These are phyloP conservation scores for Periconia sp. DNA, from an alignment of 2,329 filamentous ascomycete genomes.

Conservation along the genomic window DNA sequence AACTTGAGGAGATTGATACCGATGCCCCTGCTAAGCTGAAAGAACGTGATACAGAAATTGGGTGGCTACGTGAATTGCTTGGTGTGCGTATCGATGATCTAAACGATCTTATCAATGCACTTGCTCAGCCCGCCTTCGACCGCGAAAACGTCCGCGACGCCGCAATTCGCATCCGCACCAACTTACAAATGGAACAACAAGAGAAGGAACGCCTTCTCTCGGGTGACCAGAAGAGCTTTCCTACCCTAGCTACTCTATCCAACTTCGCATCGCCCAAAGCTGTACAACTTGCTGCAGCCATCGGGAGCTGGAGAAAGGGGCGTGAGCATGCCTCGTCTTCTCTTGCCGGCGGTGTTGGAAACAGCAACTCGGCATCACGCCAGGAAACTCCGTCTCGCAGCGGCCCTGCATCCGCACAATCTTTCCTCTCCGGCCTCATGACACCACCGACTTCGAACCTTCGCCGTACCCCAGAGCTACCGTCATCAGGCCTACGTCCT, in stretches of 20 bases:
- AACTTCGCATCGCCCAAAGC: slow-evolving; percentile 80
- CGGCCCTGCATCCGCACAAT: slow-evolving; percentile 55
- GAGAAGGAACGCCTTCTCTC: slow-evolving; percentile 85
- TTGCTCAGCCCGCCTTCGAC: slow-evolving; percentile 76
- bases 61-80: slow-evolving; percentile 90
- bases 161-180: slow-evolving; percentile 88
- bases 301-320: slow-evolving; percentile 87
- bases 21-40: slow-evolving; percentile 81
- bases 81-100: slow-evolving; percentile 88
- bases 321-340: slow-evolving; percentile 53
- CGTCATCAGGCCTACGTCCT: slow-evolving; percentile 33
- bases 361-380: slow-evolving; percentile 31
- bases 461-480: slow-evolving; percentile 60
- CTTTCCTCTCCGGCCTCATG: slow-evolving; percentile 76
- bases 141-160: slow-evolving; percentile 81
- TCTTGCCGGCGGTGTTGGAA: slow-evolving; percentile 25
- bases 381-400: slow-evolving; percentile 37
- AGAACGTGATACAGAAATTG: slow-evolving; percentile 91
- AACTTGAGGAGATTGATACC: slow-evolving; percentile 68
- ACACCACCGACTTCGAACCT: slow-evolving; percentile 82
- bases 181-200: slow-evolving; percentile 96
- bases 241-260: slow-evolving; percentile 75
- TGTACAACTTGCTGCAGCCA: slow-evolving; percentile 92
- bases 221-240: slow-evolving; percentile 61
- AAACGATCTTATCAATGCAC: slow-evolving; percentile 81